Evolutionary conservation across 2,329 filamentous ascomycete genomes (phyloP).

Genomic region (Xylariaceae sp.): DNA sequence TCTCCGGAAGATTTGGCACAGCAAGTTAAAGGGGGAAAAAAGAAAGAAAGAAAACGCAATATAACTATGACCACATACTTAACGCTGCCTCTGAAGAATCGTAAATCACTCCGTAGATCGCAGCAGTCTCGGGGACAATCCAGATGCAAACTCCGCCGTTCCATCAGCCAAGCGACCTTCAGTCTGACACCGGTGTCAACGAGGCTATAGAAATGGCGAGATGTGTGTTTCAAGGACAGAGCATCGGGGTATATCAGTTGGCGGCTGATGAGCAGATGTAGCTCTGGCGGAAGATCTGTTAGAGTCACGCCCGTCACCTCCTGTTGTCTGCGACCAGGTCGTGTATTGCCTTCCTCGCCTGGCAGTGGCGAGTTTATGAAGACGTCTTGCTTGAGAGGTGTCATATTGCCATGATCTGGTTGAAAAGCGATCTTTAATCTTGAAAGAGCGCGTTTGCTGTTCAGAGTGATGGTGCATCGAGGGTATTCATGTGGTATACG

Average conservation of each 20-base stretch:
- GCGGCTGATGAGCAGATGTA: slow-evolving; percentile 59
- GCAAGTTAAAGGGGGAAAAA: no score
- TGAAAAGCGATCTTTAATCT: no score
- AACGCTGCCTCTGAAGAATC: slow-evolving; percentile 57
- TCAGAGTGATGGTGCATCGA: no score
- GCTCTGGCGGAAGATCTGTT: slow-evolving; percentile 56
- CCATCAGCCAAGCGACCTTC: slow-evolving; percentile 66
- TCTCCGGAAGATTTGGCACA: no score
- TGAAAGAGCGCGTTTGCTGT: no score
- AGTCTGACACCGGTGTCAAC: slow-evolving; percentile 62
- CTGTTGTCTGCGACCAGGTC: background rate
- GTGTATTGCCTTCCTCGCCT: background rate
- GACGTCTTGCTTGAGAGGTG: no score
- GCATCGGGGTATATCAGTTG: slow-evolving; percentile 67
- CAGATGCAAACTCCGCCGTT: slow-evolving; percentile 58
- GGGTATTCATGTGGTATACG: no score
- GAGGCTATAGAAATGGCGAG: slow-evolving; percentile 56
- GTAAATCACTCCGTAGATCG: slow-evolving; percentile 54
- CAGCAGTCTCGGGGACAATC: slow-evolving; percentile 61
- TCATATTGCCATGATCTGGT: no score
- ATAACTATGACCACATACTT: no score
- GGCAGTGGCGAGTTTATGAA: no score
- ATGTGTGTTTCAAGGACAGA: slow-evolving; percentile 64
- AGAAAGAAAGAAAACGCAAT: no score
- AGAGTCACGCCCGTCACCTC: slow-evolving; percentile 26